Conservation (phyloP, 441 rosid species). For the Hura crepitans region DNA sequence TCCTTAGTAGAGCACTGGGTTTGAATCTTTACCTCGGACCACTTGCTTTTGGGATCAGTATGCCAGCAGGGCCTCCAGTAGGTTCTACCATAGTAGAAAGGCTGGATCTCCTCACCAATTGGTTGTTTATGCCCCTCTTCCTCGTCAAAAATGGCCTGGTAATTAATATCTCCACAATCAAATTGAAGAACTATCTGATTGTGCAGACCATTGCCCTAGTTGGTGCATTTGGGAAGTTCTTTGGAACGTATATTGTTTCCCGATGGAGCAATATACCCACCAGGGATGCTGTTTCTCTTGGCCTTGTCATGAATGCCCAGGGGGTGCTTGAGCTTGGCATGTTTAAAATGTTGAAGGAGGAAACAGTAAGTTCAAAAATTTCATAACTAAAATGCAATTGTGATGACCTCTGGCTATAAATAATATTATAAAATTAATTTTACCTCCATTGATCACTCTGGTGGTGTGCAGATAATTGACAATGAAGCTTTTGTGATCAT, state of each 20-base stretch:
- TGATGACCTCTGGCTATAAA: no score
- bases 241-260: slow-evolving; percentile 27
- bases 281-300: slow-evolving; percentile 30
- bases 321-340: slow-evolving; percentile 33
- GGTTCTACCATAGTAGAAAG: slow-evolving; percentile 34
- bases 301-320: slow-evolving; percentile 31
- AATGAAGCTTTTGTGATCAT: slow-evolving; percentile 26
- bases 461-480: slow-evolving; percentile 24
- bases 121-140: slow-evolving; percentile 34
- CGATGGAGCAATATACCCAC: slow-evolving; percentile 26
- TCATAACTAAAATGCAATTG: not conserved
- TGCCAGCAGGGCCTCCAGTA: slow-evolving; percentile 33
- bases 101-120: slow-evolving; percentile 30
- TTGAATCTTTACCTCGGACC: slow-evolving; percentile 24
- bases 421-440: not conserved
- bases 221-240: slow-evolving; percentile 24
- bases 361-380: slow-evolving; percentile 3
- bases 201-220: slow-evolving; percentile 20
- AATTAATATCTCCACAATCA: slow-evolving; percentile 23
- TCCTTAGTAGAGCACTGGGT: slow-evolving; percentile 22
- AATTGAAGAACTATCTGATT: slow-evolving; percentile 27
- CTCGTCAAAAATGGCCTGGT: slow-evolving; percentile 26
- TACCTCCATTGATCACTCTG: not conserved
- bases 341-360: slow-evolving; percentile 21
- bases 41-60: slow-evolving; percentile 24